These are phyloP conservation scores for Acarospora socialis DNA, from an alignment of 2,329 filamentous ascomycete genomes.

Conservation along the genomic window DNA sequence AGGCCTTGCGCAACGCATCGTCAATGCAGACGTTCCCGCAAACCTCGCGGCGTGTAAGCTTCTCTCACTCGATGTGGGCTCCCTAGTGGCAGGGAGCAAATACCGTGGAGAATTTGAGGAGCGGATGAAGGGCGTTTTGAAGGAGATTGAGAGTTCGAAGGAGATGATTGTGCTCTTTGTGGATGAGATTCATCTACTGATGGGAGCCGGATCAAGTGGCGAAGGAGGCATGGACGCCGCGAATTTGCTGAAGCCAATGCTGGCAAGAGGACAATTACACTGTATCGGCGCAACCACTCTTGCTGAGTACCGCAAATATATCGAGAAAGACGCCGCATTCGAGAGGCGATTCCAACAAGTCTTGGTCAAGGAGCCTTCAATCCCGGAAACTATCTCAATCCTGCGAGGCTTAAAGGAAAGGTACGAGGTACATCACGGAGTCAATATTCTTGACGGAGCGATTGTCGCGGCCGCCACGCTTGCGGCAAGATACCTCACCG, in stretches of 20 bases:
- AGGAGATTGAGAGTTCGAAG: constrained; percentile 87
- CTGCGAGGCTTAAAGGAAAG: constrained; percentile 96
- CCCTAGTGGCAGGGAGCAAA: constrained; percentile 92
- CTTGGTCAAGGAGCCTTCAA: constrained; percentile 81
- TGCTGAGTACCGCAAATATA: constrained; percentile 93
- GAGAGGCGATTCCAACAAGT: constrained; percentile 98
- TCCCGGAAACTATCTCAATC: constrained; percentile 87
- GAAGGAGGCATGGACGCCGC: constrained; percentile 98
- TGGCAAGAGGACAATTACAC: constrained; percentile 89
- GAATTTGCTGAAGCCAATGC: constrained; percentile 95
- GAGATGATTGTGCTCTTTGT: constrained; percentile 97
- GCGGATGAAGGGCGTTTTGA: constrained; percentile 96
- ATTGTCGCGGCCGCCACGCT: constrained; percentile 85
- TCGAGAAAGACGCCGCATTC: constrained; percentile 96
- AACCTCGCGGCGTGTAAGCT: constrained; percentile 89
- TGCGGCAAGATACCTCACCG: constrained; percentile 84
- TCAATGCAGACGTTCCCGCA: constrained; percentile 91
- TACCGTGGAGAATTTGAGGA: constrained; percentile 98
- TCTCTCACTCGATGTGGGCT: constrained; percentile 87
- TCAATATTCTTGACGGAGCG: constrained; percentile 87
- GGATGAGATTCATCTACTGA: constrained; percentile 95
- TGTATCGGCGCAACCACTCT: constrained; percentile 96
- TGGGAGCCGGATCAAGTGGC: constrained; percentile 88
- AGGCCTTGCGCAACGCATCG: constrained; percentile 85
- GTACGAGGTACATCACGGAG: constrained; percentile 96